Base-by-base conservation (phyloP, 441 rosid genomes). In the Iberis amara region DNA sequence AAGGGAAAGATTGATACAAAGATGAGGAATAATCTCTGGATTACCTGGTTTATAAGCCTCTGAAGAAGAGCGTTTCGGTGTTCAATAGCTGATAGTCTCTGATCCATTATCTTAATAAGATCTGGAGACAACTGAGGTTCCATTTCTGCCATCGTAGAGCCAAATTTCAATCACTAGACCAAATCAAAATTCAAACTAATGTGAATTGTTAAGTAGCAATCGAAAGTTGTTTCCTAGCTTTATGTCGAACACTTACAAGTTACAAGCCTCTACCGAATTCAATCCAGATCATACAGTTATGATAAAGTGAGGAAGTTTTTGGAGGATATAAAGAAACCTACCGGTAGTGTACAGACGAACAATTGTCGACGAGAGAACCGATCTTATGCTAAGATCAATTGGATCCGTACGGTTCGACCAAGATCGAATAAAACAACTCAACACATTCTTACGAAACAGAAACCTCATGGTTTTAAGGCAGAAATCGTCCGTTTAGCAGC, bases 51-150 rank as follows among this genome's bases (percentile, higher is more conserved):
- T 9, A 86, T 62, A 62, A 83, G 73, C 61, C 57, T 83, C 66
- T 82, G 78, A 8, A 92, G 86, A 57, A 56, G 57, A 64, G 68
- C 65, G 59, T 67, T 78, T 68, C 80, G 69, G 21, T 63, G 76
- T 62, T 92, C 96, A 27, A 91, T 86, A 8, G 86, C 82, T 0
- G 74, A 74, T 13, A 84, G 43, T 70, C 78, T 77, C 57, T 73
- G 76, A 13, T 88, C 86, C 94, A 92, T 92, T 36, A 86, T 77
- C 75, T 70, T 79, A 15, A 92, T 55, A 9, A 92, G 83, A 57
- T 78, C 85, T 11, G 79, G 69, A 7, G 98, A 92, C 11, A 83
- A 27, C 39, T 74, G 62, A 28, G 79, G 68, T 36, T 76, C 69
- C 62, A 66, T 59, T 60, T 84, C 94, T 83, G 74, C 38, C 51